These are phyloP conservation scores for Neurospora sp. DNA, from an alignment of 495 filamentous ascomycete species.

Conservation along the genomic window DNA sequence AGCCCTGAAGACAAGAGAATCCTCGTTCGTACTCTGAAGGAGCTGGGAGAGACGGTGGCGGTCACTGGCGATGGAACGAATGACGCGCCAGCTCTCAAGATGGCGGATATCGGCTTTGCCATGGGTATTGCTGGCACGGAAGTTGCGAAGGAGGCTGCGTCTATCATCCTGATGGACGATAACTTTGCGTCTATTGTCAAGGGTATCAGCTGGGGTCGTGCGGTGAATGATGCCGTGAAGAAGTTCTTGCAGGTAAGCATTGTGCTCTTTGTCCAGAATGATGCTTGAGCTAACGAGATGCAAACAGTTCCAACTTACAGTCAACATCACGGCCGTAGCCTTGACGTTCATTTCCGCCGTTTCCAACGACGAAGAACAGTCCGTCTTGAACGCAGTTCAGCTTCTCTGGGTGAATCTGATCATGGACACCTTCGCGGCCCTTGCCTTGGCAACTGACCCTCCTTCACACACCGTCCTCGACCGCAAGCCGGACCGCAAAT, in stretches of 20 bases:
- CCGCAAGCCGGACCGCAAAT: constrained; percentile 67
- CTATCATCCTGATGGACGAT: constrained; percentile 84
- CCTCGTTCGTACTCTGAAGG: constrained; percentile 61
- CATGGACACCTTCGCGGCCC: constrained; percentile 86
- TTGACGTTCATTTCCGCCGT: constrained; percentile 78
- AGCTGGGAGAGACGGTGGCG: constrained; percentile 68
- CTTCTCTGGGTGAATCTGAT: constrained; percentile 89
- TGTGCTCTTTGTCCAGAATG: not conserved
- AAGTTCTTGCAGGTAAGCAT: constrained; percentile 66
- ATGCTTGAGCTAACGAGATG: constrained; percentile 1
- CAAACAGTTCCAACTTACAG: constrained; percentile 75
- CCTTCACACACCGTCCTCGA: constrained; percentile 68
- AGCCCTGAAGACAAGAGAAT: constrained; percentile 83
- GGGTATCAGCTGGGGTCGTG: constrained; percentile 80
- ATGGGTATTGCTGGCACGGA: constrained; percentile 90
- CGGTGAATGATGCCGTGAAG: constrained; percentile 85
- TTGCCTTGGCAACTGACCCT: constrained; percentile 78
- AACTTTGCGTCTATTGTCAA: constrained; percentile 84
- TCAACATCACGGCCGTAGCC: constrained; percentile 79
- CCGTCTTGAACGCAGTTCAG: constrained; percentile 78
- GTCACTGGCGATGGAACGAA: constrained; percentile 89
- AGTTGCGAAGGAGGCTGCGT: constrained; percentile 84
- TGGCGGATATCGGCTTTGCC: constrained; percentile 86
- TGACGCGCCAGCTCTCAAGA: constrained; percentile 77
- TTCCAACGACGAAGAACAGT: constrained; percentile 52